These are phyloP conservation scores for Saturnispora hagleri DNA, from an alignment of 805 yeast species.

Conservation along the genomic window DNA sequence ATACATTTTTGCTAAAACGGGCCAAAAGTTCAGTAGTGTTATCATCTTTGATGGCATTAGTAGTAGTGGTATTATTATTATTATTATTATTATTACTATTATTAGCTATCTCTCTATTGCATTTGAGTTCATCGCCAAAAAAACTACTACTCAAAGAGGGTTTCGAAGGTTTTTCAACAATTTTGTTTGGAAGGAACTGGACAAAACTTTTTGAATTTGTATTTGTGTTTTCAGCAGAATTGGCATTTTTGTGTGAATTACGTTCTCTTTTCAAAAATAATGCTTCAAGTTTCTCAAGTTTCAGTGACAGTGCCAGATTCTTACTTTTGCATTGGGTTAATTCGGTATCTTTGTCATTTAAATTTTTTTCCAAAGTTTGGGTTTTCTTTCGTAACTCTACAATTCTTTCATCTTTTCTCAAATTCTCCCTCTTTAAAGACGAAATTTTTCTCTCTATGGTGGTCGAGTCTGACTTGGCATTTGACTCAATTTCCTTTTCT, in stretches of 20 bases:
- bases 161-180: not conserved
- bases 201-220: not conserved
- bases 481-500: not conserved
- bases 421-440: constrained; percentile 2
- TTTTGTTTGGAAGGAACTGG: not conserved
- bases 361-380: not conserved
- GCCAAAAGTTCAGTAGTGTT: not conserved
- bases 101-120: not conserved
- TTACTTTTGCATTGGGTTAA: constrained; percentile 2
- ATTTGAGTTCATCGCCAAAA: not conserved
- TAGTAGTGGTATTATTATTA: too few relatives aligned
- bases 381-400: not conserved
- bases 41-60: not conserved
- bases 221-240: not conserved
- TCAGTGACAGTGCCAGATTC: constrained; percentile 5
- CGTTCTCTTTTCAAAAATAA: not conserved
- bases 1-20: not conserved
- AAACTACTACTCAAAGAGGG: not conserved
- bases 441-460: not conserved
- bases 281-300: constrained; percentile 7
- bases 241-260: not conserved
- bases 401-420: not conserved
- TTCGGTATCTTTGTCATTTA: constrained; percentile 6
- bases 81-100: too few relatives aligned
- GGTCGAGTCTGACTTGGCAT: too few relatives aligned